Evolutionary conservation across 2,329 filamentous ascomycete genomes (phyloP).

Genomic region (Microcyclosporella mali): DNA sequence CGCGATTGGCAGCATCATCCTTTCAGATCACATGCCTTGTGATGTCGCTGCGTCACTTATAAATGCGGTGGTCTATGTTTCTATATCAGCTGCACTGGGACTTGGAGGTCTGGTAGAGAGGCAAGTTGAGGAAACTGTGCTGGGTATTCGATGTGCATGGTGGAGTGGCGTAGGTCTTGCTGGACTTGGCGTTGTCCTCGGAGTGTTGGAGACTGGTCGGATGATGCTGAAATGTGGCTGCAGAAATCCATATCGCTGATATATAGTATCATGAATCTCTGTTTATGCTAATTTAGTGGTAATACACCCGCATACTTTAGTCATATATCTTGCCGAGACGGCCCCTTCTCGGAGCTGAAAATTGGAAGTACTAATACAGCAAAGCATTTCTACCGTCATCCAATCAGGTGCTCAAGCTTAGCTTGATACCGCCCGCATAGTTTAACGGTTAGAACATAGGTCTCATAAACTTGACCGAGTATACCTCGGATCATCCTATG

Average conservation of each 20-base stretch:
- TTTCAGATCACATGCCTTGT: conserved; percentile 46
- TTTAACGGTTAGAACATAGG: conserved; percentile 9
- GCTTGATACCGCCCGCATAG: conserved; percentile 1
- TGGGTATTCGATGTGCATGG: conserved; percentile 36
- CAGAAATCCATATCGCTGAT: too few relatives aligned
- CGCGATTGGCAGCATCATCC: conserved; percentile 55
- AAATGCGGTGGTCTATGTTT: conserved; percentile 61
- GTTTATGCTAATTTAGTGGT: too few relatives aligned
- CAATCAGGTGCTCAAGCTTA: too few relatives aligned
- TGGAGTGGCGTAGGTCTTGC: conserved; percentile 34
- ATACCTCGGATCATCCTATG: conserved; percentile 9
- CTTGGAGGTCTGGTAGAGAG: conserved; percentile 58
- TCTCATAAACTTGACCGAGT: conserved; percentile 14
- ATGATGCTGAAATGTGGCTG: conserved; percentile 9
- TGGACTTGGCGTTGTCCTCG: conserved; percentile 21
- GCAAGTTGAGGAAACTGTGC: conserved; percentile 33
- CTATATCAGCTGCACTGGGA: conserved; percentile 58
- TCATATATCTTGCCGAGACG: too few relatives aligned
- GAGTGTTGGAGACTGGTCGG: conserved; percentile 18
- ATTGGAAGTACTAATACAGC: too few relatives aligned
- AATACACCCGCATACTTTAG: too few relatives aligned
- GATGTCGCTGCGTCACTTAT: conserved; percentile 51
- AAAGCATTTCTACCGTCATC: too few relatives aligned
- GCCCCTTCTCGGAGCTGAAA: too few relatives aligned
- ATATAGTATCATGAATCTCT: too few relatives aligned